Evolutionary conservation across 2,329 filamentous ascomycete genomes (phyloP), one percentile per base, ranked within the genome.

Genomic region (Magnaporthiopsis rhizophila): DNA sequence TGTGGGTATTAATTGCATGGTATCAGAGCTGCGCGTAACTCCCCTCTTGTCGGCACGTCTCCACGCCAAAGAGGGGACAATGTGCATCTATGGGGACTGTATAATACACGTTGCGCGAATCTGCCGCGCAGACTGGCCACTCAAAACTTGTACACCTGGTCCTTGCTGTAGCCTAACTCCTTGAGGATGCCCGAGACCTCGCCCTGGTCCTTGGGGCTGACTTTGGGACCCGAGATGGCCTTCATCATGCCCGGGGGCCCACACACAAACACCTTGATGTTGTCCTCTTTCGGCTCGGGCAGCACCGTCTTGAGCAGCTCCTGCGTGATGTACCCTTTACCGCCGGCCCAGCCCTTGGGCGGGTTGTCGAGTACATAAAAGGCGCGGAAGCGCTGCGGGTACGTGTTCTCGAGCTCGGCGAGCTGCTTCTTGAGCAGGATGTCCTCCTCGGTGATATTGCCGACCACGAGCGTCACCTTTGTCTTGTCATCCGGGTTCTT

Each of bases 141-240:
- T 32, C 81, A 97, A 73, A 97, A 96, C 85, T 98, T 98, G 83
- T 91, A 97, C 50, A 98, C 93, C 81, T 98, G 95, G 66, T 98
- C 81, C 62, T 75, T 68, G 34, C 68, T 72, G 72, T 83, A 84
- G 61, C 74, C 74, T 62, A 75, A 66, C 68, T 75, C 91, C 82
- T 91, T 87, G 58, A 99, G 81, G 68, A 88, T 81, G 68, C 91
- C 95, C 11, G 81, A 81, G 69, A 99, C 83, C 80, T 98, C 94
- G 70, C 95, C 95, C 81, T 99, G 95, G 76, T 99, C 92, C 72
- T 86, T 83, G n/a, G 93, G 92, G 78, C 89, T 95, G 76, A 89
- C 88, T 90, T 99, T 98, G 72, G 79, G 79, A 45, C 95, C 95
- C 53, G 90, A 94, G 70, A 98, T 87, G 66, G 92, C 90, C 78